Evolutionary conservation across 768 basidiomycete species (phyloP).

Genomic region (Amanita brunnescens): DNA sequence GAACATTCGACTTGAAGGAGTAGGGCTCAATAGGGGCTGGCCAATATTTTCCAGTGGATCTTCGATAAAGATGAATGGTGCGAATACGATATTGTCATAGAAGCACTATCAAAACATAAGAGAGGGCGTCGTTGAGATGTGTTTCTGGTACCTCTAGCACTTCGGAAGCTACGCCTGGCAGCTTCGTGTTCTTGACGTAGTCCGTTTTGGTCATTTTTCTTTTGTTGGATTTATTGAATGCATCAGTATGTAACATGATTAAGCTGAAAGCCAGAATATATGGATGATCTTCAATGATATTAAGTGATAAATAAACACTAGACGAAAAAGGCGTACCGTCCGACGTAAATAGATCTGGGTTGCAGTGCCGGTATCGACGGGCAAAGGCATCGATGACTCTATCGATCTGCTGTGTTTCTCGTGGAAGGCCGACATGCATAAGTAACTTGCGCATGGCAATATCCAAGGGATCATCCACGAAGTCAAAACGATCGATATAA

Average conservation of each 20-base stretch:
- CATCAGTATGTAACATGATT: constrained; percentile 98
- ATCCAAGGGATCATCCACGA: constrained; percentile 76
- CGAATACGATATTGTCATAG: constrained; percentile 94
- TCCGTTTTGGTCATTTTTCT: constrained; percentile 95
- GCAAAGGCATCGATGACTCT: constrained; percentile 96
- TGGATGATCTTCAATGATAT: constrained; percentile 59
- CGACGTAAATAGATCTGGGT: constrained; percentile 69
- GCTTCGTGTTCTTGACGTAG: constrained; percentile 85
- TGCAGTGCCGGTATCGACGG: constrained; percentile 71
- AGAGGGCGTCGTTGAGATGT: constrained; percentile 1
- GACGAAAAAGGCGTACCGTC: constrained; percentile 41
- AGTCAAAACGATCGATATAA: constrained; percentile 75
- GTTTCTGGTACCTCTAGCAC: constrained; percentile 67
- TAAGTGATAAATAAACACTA: background rate
- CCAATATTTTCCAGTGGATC: constrained; percentile 71
- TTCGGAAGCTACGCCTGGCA: constrained; percentile 77
- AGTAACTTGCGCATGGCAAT: constrained; percentile 83
- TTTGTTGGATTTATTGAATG: constrained; percentile 96
- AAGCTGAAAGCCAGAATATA: constrained; percentile 96
- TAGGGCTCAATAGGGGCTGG: constrained; percentile 35
- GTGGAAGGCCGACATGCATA: constrained; percentile 86
- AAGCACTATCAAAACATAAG: constrained; percentile 52
- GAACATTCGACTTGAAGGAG: constrained; percentile 11
- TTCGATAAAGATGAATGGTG: constrained; percentile 95
- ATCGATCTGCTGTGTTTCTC: constrained; percentile 98